Conservation (phyloP, 1,284 basidiomycete genomes). For the Malassezia restricta region DNA sequence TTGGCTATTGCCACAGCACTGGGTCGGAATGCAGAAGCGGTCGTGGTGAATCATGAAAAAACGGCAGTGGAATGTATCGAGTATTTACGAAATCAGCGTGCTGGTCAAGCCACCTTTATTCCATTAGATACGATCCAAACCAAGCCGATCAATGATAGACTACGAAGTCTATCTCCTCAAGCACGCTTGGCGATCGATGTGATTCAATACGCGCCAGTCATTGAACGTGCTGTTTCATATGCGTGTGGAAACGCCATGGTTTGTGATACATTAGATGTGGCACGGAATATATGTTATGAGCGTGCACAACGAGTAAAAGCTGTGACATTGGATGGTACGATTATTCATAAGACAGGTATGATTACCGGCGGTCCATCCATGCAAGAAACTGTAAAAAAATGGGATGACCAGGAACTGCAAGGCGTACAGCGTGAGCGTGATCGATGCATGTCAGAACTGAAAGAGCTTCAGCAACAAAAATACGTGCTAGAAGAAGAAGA, state of each 20-base stretch:
- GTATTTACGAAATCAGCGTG: slow-evolving; percentile 86
- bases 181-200: slow-evolving; percentile 88
- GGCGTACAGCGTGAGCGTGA: slow-evolving; percentile 60
- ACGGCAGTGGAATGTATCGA: slow-evolving; percentile 93
- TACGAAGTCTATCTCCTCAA: slow-evolving; percentile 77
- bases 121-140: slow-evolving; percentile 91
- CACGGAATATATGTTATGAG: slow-evolving; percentile 79
- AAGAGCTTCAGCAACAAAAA: slow-evolving; percentile 68
- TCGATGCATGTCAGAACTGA: slow-evolving; percentile 62
- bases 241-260: slow-evolving; percentile 89
- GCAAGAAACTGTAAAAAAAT: slow-evolving; percentile 54
- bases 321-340: slow-evolving; percentile 87
- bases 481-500: slow-evolving; percentile 73
- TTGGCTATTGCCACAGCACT: slow-evolving; percentile 86
- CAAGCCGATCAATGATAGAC: slow-evolving; percentile 86
- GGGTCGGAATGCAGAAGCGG: slow-evolving; percentile 84
- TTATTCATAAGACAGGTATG: slow-evolving; percentile 92
- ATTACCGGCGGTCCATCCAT: slow-evolving; percentile 76
- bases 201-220: slow-evolving; percentile 46
- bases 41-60: slow-evolving; percentile 91
- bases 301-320: slow-evolving; percentile 92
- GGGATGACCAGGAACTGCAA: slow-evolving; percentile 85
- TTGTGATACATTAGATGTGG: slow-evolving; percentile 87
- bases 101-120: slow-evolving; percentile 90
- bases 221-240: slow-evolving; percentile 83